Conservation (phyloP, 164 flowering plant species). For the Piper longum region DNA sequence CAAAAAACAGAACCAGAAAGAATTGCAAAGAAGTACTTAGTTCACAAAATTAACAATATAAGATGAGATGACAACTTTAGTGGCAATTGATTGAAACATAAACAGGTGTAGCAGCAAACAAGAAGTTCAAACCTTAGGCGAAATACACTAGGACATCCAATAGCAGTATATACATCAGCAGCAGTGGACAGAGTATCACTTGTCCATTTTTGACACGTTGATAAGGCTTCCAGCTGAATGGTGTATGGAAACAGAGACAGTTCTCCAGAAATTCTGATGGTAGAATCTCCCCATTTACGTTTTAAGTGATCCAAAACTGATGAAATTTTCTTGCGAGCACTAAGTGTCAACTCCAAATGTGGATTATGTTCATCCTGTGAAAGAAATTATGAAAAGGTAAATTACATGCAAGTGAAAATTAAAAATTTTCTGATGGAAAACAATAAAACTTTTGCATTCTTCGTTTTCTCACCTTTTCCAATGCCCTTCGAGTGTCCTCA, state of each 20-base stretch:
- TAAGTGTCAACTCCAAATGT: conserved; percentile 80
- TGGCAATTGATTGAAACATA: not conserved
- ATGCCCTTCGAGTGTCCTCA: conserved; percentile 60
- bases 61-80: not conserved
- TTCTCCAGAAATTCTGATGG: conserved; percentile 47
- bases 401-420: not conserved
- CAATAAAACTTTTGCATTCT: not conserved
- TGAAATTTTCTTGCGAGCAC: conserved; percentile 81
- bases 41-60: not conserved
- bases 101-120: not conserved
- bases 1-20: too few species aligned
- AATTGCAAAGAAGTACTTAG: not conserved
- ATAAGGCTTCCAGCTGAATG: conserved; percentile 43
- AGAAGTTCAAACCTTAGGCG: conserved; percentile 55
- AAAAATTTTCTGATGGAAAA: not conserved
- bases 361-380: conserved; percentile 89
- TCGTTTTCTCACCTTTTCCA: conserved; percentile 57
- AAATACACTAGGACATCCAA: conserved; percentile 74
- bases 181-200: conserved; percentile 60
- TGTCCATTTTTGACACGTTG: conserved; percentile 51
- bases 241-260: conserved; percentile 68
- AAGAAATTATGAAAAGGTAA: not conserved
- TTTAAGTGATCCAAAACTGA: conserved; percentile 87
- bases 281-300: conserved; percentile 89
- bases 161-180: conserved; percentile 53